These are phyloP conservation scores for Solanum pennellii DNA, from an alignment of 257 asterid species.

Conservation along the genomic window DNA sequence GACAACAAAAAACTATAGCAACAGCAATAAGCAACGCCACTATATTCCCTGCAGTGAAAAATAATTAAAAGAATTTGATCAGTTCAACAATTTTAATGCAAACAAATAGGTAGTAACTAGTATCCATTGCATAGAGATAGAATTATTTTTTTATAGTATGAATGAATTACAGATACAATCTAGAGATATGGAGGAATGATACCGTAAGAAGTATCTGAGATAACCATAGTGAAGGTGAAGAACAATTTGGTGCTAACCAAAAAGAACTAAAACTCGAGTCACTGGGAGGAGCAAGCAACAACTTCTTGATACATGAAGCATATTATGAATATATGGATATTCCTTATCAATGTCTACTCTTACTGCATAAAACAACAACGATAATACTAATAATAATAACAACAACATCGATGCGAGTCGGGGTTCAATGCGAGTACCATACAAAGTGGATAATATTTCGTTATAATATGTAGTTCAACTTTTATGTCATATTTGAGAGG, in stretches of 20 bases:
- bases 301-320: not conserved
- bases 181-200: not conserved
- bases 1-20: not conserved
- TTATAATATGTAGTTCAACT: not conserved
- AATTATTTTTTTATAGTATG: not conserved
- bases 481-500: not conserved
- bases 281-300: not conserved
- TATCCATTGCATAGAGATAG: not conserved
- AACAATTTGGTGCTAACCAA: not conserved
- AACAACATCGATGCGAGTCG: too few relatives aligned
- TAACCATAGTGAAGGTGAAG: not conserved
- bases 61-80: too few relatives aligned
- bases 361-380: too few relatives aligned
- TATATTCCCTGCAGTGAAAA: not conserved
- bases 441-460: not conserved
- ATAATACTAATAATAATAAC: too few relatives aligned
- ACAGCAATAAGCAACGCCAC: not conserved
- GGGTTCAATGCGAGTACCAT: not conserved
- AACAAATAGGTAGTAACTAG: not conserved
- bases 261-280: not conserved
- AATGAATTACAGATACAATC: not conserved
- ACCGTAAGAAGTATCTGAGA: not conserved
- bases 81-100: not conserved
- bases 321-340: too few relatives aligned
- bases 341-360: too few relatives aligned